Evolutionary conservation across 768 basidiomycete species (phyloP).

Genomic region (Mycena rebaudengoi): DNA sequence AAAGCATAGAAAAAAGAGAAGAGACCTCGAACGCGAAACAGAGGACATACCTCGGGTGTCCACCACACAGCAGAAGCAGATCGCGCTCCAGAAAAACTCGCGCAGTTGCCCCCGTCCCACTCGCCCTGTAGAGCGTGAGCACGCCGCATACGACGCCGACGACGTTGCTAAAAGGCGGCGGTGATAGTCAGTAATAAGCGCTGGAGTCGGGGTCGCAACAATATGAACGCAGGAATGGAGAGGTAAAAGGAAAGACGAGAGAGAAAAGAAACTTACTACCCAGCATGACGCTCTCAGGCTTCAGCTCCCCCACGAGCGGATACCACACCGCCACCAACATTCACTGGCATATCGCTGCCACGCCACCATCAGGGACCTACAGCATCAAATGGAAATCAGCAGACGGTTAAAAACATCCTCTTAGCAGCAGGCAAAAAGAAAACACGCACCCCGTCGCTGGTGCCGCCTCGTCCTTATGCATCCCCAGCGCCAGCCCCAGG

Average conservation of each 20-base stretch:
- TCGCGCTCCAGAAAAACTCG: constrained; percentile 31
- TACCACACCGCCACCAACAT: constrained; percentile 28
- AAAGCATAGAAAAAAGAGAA: neutral
- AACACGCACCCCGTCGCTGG: too few species aligned
- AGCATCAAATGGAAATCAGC: constrained; percentile 27
- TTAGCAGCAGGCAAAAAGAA: neutral
- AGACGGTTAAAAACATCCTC: too few species aligned
- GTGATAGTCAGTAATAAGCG: too few species aligned
- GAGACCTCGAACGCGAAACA: neutral
- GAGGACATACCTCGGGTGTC: constrained; percentile 26
- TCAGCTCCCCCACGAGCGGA: constrained; percentile 29
- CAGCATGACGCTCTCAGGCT: constrained; percentile 27
- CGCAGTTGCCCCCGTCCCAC: constrained; percentile 29
- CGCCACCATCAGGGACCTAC: too few species aligned
- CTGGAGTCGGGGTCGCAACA: too few species aligned
- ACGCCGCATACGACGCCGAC: constrained; percentile 29
- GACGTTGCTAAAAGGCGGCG: constrained; percentile 27
- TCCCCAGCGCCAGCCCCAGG: constrained; percentile 17
- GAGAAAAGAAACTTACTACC: constrained; percentile 21
- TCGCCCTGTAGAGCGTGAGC: constrained; percentile 26
- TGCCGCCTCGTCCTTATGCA: too few species aligned
- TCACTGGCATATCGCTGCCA: constrained; percentile 28
- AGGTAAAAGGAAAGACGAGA: too few species aligned
- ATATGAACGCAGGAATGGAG: neutral
- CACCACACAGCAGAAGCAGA: constrained; percentile 24